phyloP scores from a whole-genome alignment of 2,329 filamentous ascomycete species.

The Aureobasidium melanogenum region DNA sequence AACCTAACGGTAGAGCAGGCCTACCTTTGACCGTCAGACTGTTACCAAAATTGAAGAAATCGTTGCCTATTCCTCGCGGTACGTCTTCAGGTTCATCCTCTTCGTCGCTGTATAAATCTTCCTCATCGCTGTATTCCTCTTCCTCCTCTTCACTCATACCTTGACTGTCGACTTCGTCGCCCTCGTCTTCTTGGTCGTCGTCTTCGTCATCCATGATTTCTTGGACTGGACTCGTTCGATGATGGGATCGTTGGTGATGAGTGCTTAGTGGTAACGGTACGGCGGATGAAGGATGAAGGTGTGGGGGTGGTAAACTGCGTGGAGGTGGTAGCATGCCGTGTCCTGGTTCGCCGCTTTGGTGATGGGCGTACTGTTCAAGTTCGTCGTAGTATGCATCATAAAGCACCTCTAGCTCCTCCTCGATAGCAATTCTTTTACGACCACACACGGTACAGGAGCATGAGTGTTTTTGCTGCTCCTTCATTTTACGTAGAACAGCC shows the following conservation, averaged over 20 bases:
- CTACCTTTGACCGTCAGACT: slow-evolving; percentile 87
- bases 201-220: slow-evolving; percentile 54
- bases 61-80: slow-evolving; percentile 53
- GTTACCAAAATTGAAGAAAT: slow-evolving; percentile 97
- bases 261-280: slow-evolving; percentile 44
- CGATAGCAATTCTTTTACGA: slow-evolving; percentile 89
- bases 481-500: slow-evolving; percentile 97
- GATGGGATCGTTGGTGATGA: slow-evolving; percentile 53
- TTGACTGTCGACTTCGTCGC: slow-evolving; percentile 38
- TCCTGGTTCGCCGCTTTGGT: slow-evolving; percentile 54
- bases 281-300: slow-evolving; percentile 40
- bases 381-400: slow-evolving; percentile 99
- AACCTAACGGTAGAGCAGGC: slow-evolving; percentile 17
- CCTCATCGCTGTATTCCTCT: slow-evolving; percentile 52
- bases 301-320: slow-evolving; percentile 32
- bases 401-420: slow-evolving; percentile 92
- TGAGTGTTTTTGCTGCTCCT: slow-evolving; percentile 98
- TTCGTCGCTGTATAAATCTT: slow-evolving; percentile 54
- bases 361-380: slow-evolving; percentile 92
- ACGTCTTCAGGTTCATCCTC: slow-evolving; percentile 44
- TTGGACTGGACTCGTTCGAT: slow-evolving; percentile 64
- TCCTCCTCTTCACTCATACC: slow-evolving; percentile 49
- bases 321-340: slow-evolving; percentile 61
- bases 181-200: slow-evolving; percentile 44
- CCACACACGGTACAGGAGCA: slow-evolving; percentile 98